phyloP scores from a whole-genome alignment of 2,329 filamentous ascomycete genomes.

The Alternaria sp. region DNA sequence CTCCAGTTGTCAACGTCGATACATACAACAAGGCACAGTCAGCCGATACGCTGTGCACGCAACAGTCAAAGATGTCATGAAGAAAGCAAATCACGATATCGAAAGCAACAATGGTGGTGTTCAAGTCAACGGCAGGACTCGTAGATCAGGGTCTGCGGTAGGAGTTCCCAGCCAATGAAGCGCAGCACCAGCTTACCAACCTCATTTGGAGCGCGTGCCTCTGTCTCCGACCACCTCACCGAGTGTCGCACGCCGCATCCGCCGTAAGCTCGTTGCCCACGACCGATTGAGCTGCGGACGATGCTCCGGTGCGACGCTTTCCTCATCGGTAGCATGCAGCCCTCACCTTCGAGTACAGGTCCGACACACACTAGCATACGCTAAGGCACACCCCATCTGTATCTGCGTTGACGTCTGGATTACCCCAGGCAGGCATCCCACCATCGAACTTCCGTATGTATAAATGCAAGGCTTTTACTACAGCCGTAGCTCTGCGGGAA shows the following conservation, averaged over 20 bases:
- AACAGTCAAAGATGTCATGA: too few relatives aligned
- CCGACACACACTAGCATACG: background rate
- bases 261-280: background rate
- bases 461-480: too few relatives aligned
- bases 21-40: too few relatives aligned
- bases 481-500: too few relatives aligned
- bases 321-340: background rate
- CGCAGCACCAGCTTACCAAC: background rate
- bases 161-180: background rate
- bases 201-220: background rate
- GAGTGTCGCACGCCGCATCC: background rate
- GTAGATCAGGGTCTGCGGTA: background rate
- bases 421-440: too few relatives aligned
- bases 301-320: background rate
- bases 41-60: too few relatives aligned
- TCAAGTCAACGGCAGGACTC: fast-evolving
- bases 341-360: background rate
- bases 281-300: background rate
- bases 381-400: background rate
- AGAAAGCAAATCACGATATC: background rate
- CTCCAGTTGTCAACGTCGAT: too few relatives aligned
- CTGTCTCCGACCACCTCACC: too few relatives aligned
- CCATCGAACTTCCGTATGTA: too few relatives aligned
- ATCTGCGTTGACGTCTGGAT: background rate
- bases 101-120: background rate